Percentiles rank a stretch among this genome's conserved stretches.
These are phyloP conservation scores for Monosporozyma aerobia DNA, from an alignment of 805 yeast species.

Conservation along the genomic window DNA sequence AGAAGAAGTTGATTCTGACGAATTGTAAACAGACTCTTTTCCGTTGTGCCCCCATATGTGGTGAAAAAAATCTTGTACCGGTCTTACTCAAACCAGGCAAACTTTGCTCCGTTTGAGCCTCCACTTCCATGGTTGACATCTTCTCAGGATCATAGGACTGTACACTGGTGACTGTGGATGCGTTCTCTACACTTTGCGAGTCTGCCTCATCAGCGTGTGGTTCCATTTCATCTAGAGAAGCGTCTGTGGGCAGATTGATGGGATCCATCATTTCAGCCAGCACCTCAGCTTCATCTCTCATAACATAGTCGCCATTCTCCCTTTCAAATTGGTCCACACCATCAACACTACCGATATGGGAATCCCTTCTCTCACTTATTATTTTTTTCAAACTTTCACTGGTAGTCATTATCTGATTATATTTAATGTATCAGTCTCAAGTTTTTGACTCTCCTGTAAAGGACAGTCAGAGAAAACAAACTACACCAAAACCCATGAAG, in stretches of 20 bases:
- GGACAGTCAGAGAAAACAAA: too few relatives aligned
- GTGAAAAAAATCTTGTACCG: conserved; percentile 7
- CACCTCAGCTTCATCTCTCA: neutral
- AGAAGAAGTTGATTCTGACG: conserved; percentile 8
- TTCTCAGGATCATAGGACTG: neutral
- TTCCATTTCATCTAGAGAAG: neutral
- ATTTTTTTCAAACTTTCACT: neutral
- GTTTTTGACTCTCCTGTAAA: too few relatives aligned
- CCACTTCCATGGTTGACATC: neutral
- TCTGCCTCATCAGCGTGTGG: neutral
- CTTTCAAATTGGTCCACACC: neutral
- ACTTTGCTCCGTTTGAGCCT: neutral
- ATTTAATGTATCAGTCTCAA: too few relatives aligned
- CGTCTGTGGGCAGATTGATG: neutral
- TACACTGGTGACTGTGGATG: neutral
- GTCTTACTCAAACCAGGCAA: neutral
- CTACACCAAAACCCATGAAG: too few relatives aligned
- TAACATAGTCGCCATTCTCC: neutral
- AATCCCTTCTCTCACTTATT: neutral
- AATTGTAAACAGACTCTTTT: conserved; percentile 5
- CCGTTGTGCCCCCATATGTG: conserved; percentile 5
- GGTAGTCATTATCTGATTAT: neutral
- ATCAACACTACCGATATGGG: neutral
- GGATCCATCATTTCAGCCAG: neutral
- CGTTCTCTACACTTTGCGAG: neutral